Conservation (phyloP, 2,329 filamentous ascomycete genomes). For the Atkinsonella hypoxylon region DNA sequence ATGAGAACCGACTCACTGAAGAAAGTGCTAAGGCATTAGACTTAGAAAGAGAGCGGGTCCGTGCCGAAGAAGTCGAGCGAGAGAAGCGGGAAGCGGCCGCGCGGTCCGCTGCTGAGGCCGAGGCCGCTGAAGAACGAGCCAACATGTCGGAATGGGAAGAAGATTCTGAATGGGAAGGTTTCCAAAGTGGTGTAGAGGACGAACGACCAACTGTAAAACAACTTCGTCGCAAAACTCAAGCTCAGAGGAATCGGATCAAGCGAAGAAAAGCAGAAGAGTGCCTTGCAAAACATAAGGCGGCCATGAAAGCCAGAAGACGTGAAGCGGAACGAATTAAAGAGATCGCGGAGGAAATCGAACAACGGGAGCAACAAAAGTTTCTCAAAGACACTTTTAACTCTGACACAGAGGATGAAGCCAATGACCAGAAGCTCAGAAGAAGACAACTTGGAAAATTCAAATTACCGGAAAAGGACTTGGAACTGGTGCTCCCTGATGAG, state of each 20-base stretch:
- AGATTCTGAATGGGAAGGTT: slow-evolving; percentile 83
- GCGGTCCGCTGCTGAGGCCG: slow-evolving; percentile 59
- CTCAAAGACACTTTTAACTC: slow-evolving; percentile 29
- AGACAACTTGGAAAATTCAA: slow-evolving; percentile 62
- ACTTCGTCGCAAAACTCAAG: slow-evolving; percentile 72
- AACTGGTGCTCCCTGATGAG: slow-evolving; percentile 74
- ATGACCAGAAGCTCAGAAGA: slow-evolving; percentile 54
- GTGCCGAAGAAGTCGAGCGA: slow-evolving; percentile 53
- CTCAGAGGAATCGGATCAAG: slow-evolving; percentile 79
- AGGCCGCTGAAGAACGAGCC: slow-evolving; percentile 57
- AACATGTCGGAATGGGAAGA: slow-evolving; percentile 65
- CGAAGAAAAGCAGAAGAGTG: slow-evolving; percentile 80
- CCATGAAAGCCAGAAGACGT: slow-evolving; percentile 59
- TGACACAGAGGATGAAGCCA: slow-evolving; percentile 42
- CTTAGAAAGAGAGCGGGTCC: slow-evolving; percentile 62
- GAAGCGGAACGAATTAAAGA: slow-evolving; percentile 62
- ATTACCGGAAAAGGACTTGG: slow-evolving; percentile 66
- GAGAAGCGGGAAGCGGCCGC: slow-evolving; percentile 56
- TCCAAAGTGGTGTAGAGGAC: slow-evolving; percentile 71
- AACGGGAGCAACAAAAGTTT: slow-evolving; percentile 40
- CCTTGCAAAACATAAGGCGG: slow-evolving; percentile 60
- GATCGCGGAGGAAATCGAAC: slow-evolving; percentile 50
- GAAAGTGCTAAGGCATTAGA: slow-evolving; percentile 72
- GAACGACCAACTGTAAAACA: slow-evolving; percentile 50
- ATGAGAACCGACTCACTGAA: slow-evolving; percentile 60